Percentiles rank a stretch among this genome's conserved stretches.
phyloP scores from a whole-genome alignment of 2,329 filamentous ascomycete genomes.

The Cytospora piceicola region DNA sequence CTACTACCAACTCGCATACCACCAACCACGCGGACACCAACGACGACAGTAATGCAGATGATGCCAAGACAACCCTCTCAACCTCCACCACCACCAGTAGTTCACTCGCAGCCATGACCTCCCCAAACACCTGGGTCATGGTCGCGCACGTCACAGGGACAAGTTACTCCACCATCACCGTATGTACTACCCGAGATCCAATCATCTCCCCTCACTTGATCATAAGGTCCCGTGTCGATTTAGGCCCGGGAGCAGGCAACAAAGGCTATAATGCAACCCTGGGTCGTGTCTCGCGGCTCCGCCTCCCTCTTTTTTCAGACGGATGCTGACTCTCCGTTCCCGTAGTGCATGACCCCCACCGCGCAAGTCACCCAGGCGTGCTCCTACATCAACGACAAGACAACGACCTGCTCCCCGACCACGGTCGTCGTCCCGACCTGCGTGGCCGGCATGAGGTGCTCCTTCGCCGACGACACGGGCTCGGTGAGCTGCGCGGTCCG shows the following conservation, averaged over 20 bases:
- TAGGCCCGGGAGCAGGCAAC: no score
- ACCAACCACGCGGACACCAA: not conserved
- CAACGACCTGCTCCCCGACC: slow-evolving; percentile 46
- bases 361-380: slow-evolving; percentile 45
- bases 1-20: no score
- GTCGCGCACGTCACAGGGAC: slow-evolving; percentile 33
- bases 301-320: no score
- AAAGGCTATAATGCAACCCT: no score
- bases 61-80: slow-evolving; percentile 14
- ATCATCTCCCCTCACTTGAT: no score
- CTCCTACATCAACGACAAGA: slow-evolving; percentile 40
- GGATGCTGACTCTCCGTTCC: no score
- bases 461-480: slow-evolving; percentile 44
- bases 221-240: no score
- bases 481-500: slow-evolving; percentile 49
- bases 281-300: no score
- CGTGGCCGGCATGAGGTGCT: slow-evolving; percentile 50
- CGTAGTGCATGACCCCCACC: slow-evolving; percentile 43
- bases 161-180: slow-evolving; percentile 34
- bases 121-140: slow-evolving; percentile 25
- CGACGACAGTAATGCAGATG: slow-evolving; percentile 31
- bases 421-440: slow-evolving; percentile 45
- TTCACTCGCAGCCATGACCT: slow-evolving; percentile 27
- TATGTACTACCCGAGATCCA: no score
- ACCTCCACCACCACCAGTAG: slow-evolving; percentile 9